Conservation (phyloP, 768 basidiomycete species). For the Boletus subcaerulescens region DNA sequence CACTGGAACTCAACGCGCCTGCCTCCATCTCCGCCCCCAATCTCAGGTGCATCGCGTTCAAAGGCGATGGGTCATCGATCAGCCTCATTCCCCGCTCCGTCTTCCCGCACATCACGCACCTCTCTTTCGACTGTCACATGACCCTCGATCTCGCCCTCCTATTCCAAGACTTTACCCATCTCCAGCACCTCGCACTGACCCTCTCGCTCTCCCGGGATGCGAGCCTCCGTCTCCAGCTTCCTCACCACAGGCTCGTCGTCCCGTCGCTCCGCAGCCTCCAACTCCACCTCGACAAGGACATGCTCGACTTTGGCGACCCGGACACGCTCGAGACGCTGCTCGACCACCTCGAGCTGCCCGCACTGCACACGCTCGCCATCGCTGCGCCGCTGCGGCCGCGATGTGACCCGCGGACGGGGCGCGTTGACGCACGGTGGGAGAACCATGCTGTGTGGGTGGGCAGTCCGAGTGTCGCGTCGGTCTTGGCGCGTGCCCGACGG, state of each 20-base stretch:
- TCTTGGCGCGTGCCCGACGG: conserved; percentile 16
- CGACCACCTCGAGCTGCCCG: conserved; percentile 20
- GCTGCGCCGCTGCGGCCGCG: not conserved
- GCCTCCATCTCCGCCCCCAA: conserved; percentile 12
- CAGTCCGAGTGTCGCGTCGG: conserved; percentile 7
- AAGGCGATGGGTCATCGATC: conserved; percentile 10
- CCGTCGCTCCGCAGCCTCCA: conserved; percentile 13
- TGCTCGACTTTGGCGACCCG: conserved; percentile 20
- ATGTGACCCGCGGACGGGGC: not conserved
- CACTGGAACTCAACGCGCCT: not conserved
- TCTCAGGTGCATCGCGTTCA: conserved; percentile 14
- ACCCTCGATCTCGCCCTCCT: conserved; percentile 19
- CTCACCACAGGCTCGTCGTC: not conserved
- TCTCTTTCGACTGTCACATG: conserved; percentile 19
- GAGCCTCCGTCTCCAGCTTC: conserved; percentile 7
- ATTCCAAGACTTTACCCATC: conserved; percentile 15
- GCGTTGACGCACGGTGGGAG: not conserved
- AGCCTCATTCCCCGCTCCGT: conserved; percentile 16
- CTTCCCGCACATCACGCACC: conserved; percentile 21
- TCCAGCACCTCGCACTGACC: conserved; percentile 15
- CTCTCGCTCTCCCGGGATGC: conserved; percentile 10
- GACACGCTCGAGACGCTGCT: conserved; percentile 16
- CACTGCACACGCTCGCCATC: conserved; percentile 15
- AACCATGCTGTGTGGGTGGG: conserved; percentile 13
- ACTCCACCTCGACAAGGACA: conserved; percentile 20